These are phyloP conservation scores for Hericium erinaceus DNA, from an alignment of 768 basidiomycete genomes.

Conservation along the genomic window DNA sequence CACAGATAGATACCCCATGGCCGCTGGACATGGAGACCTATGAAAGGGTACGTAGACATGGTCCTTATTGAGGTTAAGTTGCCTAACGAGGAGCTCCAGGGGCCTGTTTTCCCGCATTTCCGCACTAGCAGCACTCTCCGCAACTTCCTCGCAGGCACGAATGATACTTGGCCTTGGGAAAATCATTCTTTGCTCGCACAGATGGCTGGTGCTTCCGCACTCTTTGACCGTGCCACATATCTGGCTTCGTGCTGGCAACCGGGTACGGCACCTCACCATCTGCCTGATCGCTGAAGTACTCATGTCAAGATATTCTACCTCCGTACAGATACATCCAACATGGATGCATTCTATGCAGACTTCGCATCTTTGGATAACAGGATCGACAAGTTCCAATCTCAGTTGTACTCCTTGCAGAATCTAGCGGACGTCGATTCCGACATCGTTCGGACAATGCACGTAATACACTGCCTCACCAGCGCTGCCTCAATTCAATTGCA, in stretches of 20 bases:
- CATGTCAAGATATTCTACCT: background rate
- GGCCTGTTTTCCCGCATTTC: constrained; percentile 32
- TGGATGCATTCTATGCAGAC: constrained; percentile 14
- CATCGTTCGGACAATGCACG: constrained; percentile 8
- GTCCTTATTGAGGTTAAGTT: constrained; percentile 20
- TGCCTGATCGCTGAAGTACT: background rate
- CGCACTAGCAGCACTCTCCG: constrained; percentile 39
- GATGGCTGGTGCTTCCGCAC: constrained; percentile 43
- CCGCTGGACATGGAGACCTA: no score
- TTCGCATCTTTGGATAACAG: constrained; percentile 20
- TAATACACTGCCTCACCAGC: background rate
- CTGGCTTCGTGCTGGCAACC: constrained; percentile 28
- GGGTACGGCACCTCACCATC: background rate
- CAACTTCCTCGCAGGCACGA: constrained; percentile 34
- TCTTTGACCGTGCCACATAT: constrained; percentile 50
- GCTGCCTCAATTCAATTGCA: constrained; percentile 24
- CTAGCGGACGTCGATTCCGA: constrained; percentile 3
- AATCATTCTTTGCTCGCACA: constrained; percentile 30
- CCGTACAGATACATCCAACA: constrained; percentile 5
- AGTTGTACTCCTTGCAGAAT: constrained; percentile 14
- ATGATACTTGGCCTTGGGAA: constrained; percentile 24
- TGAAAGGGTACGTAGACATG: no score
- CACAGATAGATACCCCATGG: no score
- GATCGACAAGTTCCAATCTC: constrained; percentile 20
- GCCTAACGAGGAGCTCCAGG: constrained; percentile 25